A percentile compares a stretch with the other conserved stretches of the same genome.
Conservation (phyloP, 805 yeast genomes). For the Isabelozyma pseudorhagii region DNA sequence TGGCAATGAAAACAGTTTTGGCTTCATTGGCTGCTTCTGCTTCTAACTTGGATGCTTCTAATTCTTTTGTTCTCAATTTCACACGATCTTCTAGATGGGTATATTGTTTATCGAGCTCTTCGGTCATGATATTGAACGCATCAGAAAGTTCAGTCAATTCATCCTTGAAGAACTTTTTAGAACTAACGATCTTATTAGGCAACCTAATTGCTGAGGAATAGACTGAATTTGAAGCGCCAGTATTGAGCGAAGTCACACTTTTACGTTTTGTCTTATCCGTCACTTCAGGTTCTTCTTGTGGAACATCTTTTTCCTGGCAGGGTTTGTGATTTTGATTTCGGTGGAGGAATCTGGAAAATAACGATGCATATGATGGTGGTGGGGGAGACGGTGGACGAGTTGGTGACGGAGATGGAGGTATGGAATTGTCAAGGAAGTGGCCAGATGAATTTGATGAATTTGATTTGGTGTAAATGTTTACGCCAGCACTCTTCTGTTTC, state of each 20-base stretch:
- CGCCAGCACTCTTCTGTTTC: constrained; percentile 11
- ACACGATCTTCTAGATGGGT: constrained; percentile 86
- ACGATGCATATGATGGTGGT: constrained; percentile 4
- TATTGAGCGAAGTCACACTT: constrained; percentile 25
- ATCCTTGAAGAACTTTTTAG: constrained; percentile 60
- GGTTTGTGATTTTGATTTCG: background rate
- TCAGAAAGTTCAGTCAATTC: constrained; percentile 86
- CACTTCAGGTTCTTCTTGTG: background rate
- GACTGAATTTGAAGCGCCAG: constrained; percentile 36
- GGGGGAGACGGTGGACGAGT: background rate
- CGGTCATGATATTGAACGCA: constrained; percentile 89
- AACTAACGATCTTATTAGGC: constrained; percentile 33
- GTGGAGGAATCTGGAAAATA: background rate
- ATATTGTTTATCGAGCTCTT: constrained; percentile 81
- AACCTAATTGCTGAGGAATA: constrained; percentile 37
- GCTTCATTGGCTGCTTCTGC: constrained; percentile 97
- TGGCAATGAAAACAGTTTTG: constrained; percentile 55
- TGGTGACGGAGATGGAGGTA: background rate
- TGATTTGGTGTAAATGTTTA: background rate
- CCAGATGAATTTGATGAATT: background rate
- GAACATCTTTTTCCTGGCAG: background rate
- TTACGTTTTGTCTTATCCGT: constrained; percentile 7
- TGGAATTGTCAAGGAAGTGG: background rate
- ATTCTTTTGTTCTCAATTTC: constrained; percentile 76
- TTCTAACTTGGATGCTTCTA: constrained; percentile 81